These are phyloP conservation scores for Thelonectria rubi DNA, from an alignment of 2,329 filamentous ascomycete genomes.

Conservation along the genomic window DNA sequence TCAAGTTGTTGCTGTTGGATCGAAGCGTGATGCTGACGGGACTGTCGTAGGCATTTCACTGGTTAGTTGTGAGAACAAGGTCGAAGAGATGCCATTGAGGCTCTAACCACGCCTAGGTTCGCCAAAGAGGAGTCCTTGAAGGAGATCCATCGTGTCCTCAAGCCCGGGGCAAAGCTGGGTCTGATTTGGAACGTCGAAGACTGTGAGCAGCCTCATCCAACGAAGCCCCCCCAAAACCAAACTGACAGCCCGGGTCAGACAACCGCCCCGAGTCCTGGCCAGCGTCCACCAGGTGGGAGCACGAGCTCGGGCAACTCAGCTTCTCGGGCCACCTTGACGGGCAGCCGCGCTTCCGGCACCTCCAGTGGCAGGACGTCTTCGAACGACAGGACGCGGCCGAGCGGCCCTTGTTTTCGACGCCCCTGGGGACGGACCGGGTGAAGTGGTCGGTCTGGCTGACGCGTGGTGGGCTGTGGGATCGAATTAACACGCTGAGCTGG, in stretches of 20 bases:
- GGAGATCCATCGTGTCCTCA: constrained; percentile 74
- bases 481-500: constrained; percentile 73
- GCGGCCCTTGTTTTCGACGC: constrained; percentile 65
- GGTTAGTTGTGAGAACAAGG: constrained; percentile 51
- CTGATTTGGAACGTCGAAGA: constrained; percentile 80
- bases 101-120: constrained; percentile 62
- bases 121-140: constrained; percentile 67
- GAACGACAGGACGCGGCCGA: constrained; percentile 62
- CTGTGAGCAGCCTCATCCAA: constrained; percentile 55
- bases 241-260: constrained; percentile 54
- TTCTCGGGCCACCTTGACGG: constrained; percentile 62
- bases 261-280: constrained; percentile 69
- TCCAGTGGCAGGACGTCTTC: constrained; percentile 71
- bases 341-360: constrained; percentile 71
- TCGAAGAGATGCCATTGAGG: not conserved
- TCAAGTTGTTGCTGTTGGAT: not conserved
- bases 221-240: too few species aligned
- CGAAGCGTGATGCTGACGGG: constrained; percentile 20
- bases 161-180: constrained; percentile 67
- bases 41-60: constrained; percentile 59
- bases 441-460: constrained; percentile 60
- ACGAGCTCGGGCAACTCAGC: constrained; percentile 67
- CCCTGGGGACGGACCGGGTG: constrained; percentile 62
- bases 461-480: constrained; percentile 69
- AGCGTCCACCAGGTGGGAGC: constrained; percentile 68